Evolutionary conservation across 106 monocot species (phyloP), one percentile per base, ranked within the genome.

Genomic region (Acorus gramineus): DNA sequence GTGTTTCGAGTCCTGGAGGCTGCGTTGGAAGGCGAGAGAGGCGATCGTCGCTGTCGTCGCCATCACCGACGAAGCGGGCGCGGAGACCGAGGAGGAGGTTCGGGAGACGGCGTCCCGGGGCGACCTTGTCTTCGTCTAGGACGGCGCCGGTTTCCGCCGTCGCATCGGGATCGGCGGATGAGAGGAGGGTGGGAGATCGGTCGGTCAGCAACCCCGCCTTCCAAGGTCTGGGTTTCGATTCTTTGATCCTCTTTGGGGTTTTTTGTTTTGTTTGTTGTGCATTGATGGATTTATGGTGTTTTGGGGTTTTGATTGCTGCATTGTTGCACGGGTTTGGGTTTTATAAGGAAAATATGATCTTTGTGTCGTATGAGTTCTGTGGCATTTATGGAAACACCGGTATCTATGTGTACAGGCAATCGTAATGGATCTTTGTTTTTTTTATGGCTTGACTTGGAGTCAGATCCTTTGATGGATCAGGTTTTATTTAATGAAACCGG

Each of bases 141-240:
- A 78, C 66, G 43, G 61, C 76, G 8, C 85, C 87, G 87, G 87
- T 74, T 73, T 77, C 87, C 66, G 88, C 87, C 70, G 64, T 60
- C 9, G 87, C 85, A 66, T 64, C 50, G 9, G 62, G 51, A 9
- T 11, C 14, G 48, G 78, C 53, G 13, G 71, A 44, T 8, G 71
- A 50, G 49, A 51, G 45, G 2, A 5, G n/a, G 7, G 69, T 65
- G 59, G 53, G 6, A 2, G 47, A 14, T 4, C 52, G 50, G 10
- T 11, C 74, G 52, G 64, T 53, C 62, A 51, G 42, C 62, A 86
- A 81, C 61, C 74, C 86, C 52, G 47, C 77, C 5, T 79, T 86
- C 69, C 80, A 66, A 69, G 76, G 80, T 74, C 62, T 4, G n/a
- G 46, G 4, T 57, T 12, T 44, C 12, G n/a, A 1, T 28, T 50